A percentile compares a stretch with the other conserved stretches of the same genome.
Evolutionary conservation across 768 basidiomycete species (phyloP).

Genomic region (Auricularia cornea): DNA sequence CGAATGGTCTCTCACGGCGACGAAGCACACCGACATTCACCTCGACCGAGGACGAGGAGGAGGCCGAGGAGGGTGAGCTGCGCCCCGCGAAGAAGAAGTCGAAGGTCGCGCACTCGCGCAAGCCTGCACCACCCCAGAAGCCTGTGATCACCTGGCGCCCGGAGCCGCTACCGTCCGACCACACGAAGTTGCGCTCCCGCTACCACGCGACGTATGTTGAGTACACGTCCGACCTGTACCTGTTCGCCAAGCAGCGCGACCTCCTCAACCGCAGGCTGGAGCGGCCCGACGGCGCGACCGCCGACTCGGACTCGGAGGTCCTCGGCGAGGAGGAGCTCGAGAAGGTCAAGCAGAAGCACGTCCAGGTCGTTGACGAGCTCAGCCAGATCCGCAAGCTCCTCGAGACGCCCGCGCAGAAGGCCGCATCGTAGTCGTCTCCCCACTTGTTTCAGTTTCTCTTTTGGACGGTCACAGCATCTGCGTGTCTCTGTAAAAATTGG

Average conservation of each 20-base stretch:
- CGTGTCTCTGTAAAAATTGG: too few species aligned
- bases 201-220: conserved; percentile 46
- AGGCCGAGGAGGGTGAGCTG: conserved; percentile 12
- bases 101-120: background rate
- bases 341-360: background rate
- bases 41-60: conserved; percentile 51
- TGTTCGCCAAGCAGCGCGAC: conserved; percentile 34
- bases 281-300: background rate
- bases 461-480: too few species aligned
- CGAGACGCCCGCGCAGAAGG: background rate
- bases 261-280: background rate
- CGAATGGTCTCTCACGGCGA: conserved; percentile 15
- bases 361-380: background rate
- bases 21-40: conserved; percentile 58
- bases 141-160: conserved; percentile 23
- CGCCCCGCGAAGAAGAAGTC: conserved; percentile 1
- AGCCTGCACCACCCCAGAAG: conserved; percentile 5
- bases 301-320: background rate
- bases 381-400: background rate
- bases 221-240: conserved; percentile 40
- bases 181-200: conserved; percentile 39
- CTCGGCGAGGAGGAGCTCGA: background rate
- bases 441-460: too few species aligned
- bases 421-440: too few species aligned
- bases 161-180: conserved; percentile 38